Percentiles rank a stretch among this genome's conserved stretches.
These are phyloP conservation scores for Ballota nigra DNA, from an alignment of 257 asterid genomes.

Conservation along the genomic window DNA sequence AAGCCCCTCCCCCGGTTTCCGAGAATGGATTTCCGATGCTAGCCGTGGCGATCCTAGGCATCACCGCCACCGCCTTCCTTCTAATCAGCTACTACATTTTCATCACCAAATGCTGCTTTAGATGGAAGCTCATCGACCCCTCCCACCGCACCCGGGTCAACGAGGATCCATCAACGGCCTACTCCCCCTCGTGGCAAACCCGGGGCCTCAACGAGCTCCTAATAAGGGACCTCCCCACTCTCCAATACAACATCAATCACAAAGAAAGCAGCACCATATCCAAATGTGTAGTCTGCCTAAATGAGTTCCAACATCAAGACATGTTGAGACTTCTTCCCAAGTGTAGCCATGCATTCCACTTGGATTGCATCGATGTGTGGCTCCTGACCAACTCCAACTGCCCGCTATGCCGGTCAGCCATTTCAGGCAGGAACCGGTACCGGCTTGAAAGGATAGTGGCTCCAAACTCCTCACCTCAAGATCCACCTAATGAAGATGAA, in stretches of 20 bases:
- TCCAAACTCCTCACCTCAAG: slow-evolving; percentile 80
- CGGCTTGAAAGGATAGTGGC: slow-evolving; percentile 41
- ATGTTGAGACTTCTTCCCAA: slow-evolving; percentile 64
- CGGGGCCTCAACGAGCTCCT: slow-evolving; percentile 68
- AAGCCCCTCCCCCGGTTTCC: slow-evolving; percentile 33
- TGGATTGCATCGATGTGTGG: slow-evolving; percentile 86
- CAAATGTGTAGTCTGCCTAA: slow-evolving; percentile 72
- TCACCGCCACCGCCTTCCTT: slow-evolving; percentile 57
- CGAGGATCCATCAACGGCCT: slow-evolving; percentile 41
- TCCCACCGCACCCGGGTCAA: slow-evolving; percentile 10
- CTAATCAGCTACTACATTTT: slow-evolving; percentile 68
- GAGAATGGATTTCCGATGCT: slow-evolving; percentile 66
- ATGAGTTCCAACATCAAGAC: slow-evolving; percentile 63
- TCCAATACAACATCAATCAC: slow-evolving; percentile 37
- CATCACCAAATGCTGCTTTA: slow-evolving; percentile 66
- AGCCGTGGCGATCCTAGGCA: slow-evolving; percentile 63
- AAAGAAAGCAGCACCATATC: slow-evolving; percentile 32
- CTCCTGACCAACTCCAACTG: slow-evolving; percentile 65
- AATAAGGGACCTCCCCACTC: slow-evolving; percentile 68
- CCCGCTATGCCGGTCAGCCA: slow-evolving; percentile 72
- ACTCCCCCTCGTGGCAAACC: slow-evolving; percentile 54
- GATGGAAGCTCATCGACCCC: slow-evolving; percentile 66
- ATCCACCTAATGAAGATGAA: slow-evolving; percentile 41
- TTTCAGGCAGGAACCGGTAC: slow-evolving; percentile 48
- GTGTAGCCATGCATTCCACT: slow-evolving; percentile 74